Percentiles rank a stretch among this genome's conserved stretches.
Evolutionary conservation across 345 rosid genomes (phyloP).

Genomic region (Moringa oleifera): DNA sequence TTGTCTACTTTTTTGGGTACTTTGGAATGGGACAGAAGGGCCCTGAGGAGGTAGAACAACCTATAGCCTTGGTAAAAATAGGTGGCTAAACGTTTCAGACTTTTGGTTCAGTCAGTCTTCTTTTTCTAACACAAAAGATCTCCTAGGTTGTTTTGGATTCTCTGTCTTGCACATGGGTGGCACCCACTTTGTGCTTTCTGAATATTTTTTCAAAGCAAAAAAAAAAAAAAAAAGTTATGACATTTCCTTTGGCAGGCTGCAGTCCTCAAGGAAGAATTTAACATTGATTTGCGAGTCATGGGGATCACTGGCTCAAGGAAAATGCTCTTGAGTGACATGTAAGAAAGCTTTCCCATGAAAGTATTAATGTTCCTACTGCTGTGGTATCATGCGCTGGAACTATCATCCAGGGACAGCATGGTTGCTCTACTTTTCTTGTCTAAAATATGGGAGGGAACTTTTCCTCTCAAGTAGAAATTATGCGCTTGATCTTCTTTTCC

Average conservation of each 20-base stretch:
- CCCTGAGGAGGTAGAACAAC: no score
- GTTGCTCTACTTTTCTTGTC: neutral
- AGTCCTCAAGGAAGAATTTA: slow-evolving; percentile 91
- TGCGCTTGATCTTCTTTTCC: neutral
- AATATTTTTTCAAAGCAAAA: no score
- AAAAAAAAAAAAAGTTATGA: no score
- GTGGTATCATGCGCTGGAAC: neutral
- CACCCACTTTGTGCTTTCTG: no score
- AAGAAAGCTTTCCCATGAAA: slow-evolving; percentile 31
- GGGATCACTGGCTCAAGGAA: slow-evolving; percentile 77
- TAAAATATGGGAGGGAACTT: neutral
- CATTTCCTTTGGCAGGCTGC: slow-evolving; percentile 55
- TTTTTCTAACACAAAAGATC: no score
- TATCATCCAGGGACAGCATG: neutral
- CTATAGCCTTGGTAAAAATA: no score
- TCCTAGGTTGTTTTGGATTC: no score
- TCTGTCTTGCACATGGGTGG: no score
- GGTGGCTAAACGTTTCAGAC: no score
- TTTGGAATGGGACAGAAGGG: no score
- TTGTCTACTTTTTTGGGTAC: no score
- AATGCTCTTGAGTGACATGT: slow-evolving; percentile 88
- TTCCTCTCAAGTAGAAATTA: neutral
- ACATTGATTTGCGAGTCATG: slow-evolving; percentile 94
- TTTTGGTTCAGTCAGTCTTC: no score
- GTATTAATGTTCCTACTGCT: slow-evolving; percentile 8